These are phyloP conservation scores for Pneumocystis sp. DNA, from an alignment of 1,139 yeast genomes.

Conservation along the genomic window DNA sequence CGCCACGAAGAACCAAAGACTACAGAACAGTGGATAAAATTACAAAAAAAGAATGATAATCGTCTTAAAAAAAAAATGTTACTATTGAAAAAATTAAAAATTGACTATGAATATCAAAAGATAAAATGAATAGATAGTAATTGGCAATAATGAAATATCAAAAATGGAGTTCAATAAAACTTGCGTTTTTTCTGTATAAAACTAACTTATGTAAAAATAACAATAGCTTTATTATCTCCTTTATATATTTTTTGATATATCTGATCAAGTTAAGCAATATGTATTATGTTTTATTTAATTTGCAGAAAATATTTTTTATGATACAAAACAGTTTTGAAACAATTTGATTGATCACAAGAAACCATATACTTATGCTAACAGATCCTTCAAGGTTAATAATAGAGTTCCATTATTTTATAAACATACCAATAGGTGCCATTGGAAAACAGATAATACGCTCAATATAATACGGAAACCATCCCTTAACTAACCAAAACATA, in stretches of 20 bases:
- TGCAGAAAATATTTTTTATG: background rate
- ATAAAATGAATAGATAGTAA: background rate
- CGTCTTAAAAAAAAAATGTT: slow-evolving; percentile 37
- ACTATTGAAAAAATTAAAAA: slow-evolving; percentile 32
- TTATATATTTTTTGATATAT: background rate
- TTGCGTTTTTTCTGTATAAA: background rate
- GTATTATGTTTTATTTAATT: background rate
- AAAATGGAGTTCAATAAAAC: background rate
- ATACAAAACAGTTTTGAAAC: slow-evolving; percentile 1
- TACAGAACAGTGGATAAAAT: slow-evolving; percentile 43
- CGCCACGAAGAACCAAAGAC: slow-evolving; percentile 45
- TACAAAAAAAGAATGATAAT: slow-evolving; percentile 37
- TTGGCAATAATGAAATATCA: background rate
- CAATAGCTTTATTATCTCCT: background rate
- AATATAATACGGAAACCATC: slow-evolving; percentile 41
- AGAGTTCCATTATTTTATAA: background rate
- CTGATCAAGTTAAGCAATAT: background rate
- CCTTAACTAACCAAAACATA: slow-evolving; percentile 46
- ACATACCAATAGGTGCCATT: slow-evolving; percentile 29
- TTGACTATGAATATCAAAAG: slow-evolving; percentile 25
- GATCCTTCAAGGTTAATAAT: slow-evolving; percentile 5
- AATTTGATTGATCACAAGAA: background rate
- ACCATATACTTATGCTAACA: slow-evolving; percentile 12
- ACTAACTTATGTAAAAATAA: background rate
- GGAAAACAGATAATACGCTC: slow-evolving; percentile 51